Evolutionary conservation across 2,329 filamentous ascomycete genomes (phyloP).

Genomic region (Aspergillus nomiae): DNA sequence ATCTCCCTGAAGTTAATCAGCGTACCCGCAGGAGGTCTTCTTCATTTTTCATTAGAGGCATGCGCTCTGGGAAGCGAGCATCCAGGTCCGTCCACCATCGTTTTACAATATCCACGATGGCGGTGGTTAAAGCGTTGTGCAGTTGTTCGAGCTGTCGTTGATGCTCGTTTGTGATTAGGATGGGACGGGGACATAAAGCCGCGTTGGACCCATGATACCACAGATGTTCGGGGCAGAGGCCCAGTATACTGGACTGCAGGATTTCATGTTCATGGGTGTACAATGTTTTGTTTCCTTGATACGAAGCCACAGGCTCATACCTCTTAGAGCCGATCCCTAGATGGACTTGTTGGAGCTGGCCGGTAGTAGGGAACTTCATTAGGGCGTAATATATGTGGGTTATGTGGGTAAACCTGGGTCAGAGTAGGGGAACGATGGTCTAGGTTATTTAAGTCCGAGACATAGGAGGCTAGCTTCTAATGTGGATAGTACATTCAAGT

Average conservation of each 20-base stretch:
- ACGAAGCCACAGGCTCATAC: neutral
- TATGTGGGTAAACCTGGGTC: no score
- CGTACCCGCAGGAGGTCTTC: conserved; percentile 20
- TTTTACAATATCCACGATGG: conserved; percentile 29
- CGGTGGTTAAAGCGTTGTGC: conserved; percentile 21
- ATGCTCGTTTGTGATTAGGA: conserved; percentile 6
- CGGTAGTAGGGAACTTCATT: neutral
- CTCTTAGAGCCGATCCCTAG: neutral
- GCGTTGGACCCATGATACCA: conserved; percentile 3
- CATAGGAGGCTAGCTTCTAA: no score
- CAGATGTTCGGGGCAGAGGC: conserved; percentile 3
- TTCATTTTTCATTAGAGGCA: conserved; percentile 29
- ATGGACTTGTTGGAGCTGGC: neutral
- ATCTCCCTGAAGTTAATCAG: no score
- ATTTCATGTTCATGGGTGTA: neutral
- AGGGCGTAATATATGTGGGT: no score
- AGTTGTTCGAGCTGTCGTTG: conserved; percentile 13
- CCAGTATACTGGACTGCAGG: conserved; percentile 1
- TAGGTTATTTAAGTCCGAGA: no score
- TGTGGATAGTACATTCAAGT: no score
- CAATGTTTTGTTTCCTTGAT: neutral
- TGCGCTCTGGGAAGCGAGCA: conserved; percentile 25
- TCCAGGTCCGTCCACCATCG: conserved; percentile 30
- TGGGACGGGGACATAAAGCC: conserved; percentile 1
- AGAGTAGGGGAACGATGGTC: no score